Base-by-base conservation (phyloP, 352 stramenopile species). In the Phytophthora chlamydospora region DNA sequence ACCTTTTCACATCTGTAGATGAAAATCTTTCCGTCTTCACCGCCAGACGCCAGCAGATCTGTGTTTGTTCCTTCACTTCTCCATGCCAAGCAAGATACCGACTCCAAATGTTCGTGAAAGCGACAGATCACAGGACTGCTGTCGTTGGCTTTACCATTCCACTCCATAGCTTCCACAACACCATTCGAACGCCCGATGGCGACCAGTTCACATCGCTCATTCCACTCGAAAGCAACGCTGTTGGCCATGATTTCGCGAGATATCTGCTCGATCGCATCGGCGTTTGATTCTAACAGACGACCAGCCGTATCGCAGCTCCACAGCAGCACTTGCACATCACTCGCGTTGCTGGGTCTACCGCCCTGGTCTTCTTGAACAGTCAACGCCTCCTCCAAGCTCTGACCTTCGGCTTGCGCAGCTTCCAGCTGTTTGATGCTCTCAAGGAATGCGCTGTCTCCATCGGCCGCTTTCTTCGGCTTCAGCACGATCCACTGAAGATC, bases 81-180 rank as follows among this genome's bases (percentile, higher is more conserved):
- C 84, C 84, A 91, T 3, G 68, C 50, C n/a, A 90, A 5, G 7
- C 63, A 50, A 2, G 73, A 72, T 6, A 90, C 62, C 0, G 16
- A 21, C 17, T 89, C 76, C n/a, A 75, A 68, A 47, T 89, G 78
- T 32, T 93, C 80, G 32, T 89, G 78, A 47, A 80, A 71, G 8
- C 48, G 67, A 34, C 59, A 39, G 14, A 57, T 17, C 19, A 19
- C 38, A 47, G 0, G 47, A 32, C 19, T 58, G 6, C n/a, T 39
- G 39, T 33, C 38, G 10, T 39, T 27, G 5, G 34, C 6, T 21
- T 2, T 41, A 42, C 41, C 44, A 19, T 48, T 21, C 17, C 24
- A 64, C 2, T 21, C 42, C 17, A 66, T 38, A 19, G 90, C 33
- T 47, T 87, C 70, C 13, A 93, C 67, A 32, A 68, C 75, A 24